Evolutionary conservation across 176 grass and related monocot genomes (phyloP).

Genomic region (Aegilops tauschii): DNA sequence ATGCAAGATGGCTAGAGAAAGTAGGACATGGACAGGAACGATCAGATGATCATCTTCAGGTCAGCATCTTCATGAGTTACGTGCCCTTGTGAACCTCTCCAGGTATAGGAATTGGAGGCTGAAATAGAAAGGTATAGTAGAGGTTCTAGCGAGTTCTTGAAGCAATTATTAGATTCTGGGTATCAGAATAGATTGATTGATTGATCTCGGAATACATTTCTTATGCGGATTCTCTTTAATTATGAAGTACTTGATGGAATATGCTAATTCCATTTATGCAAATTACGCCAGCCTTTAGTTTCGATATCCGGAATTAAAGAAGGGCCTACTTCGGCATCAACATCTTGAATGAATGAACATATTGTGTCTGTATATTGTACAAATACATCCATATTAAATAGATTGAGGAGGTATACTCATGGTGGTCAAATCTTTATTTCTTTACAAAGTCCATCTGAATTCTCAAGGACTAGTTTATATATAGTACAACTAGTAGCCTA

Average conservation of each 20-base stretch:
- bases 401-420: neutral
- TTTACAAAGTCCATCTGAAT: neutral
- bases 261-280: neutral
- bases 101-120: neutral
- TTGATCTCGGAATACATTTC: neutral
- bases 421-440: neutral
- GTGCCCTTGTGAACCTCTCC: neutral
- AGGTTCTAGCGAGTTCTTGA: neutral
- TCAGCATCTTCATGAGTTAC: neutral
- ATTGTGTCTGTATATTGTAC: neutral
- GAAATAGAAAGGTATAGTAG: neutral
- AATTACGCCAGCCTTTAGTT: neutral
- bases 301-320: neutral
- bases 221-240: neutral
- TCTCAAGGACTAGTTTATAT: neutral
- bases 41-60: neutral
- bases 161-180: conserved; percentile 3
- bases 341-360: neutral
- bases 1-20: neutral
- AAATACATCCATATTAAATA: neutral
- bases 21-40: neutral
- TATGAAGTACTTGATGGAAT: neutral
- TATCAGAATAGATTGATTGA: neutral
- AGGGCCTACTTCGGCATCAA: neutral
- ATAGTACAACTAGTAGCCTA: neutral